Conservation (phyloP, 345 rosid genomes). For the Populus euphratica region DNA sequence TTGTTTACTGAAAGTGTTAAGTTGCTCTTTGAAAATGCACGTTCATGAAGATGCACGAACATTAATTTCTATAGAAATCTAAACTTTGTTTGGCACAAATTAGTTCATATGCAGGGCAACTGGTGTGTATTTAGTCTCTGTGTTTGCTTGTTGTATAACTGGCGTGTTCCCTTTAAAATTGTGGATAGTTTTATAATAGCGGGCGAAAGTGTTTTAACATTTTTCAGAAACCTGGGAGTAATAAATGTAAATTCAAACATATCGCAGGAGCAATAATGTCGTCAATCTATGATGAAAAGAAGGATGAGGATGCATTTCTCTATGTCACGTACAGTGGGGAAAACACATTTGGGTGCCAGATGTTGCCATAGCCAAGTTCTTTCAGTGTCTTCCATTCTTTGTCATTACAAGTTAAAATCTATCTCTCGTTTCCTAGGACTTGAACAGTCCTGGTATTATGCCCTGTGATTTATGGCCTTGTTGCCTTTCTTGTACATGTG, state of each 20-base stretch:
- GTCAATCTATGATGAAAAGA: conserved; percentile 70
- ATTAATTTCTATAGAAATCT: neutral
- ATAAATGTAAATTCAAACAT: neutral
- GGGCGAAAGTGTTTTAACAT: neutral
- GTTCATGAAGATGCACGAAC: neutral
- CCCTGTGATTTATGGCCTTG: neutral
- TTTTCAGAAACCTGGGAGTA: neutral
- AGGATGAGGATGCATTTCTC: conserved; percentile 80
- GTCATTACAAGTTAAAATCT: neutral
- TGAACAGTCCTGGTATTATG: neutral
- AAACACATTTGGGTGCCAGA: conserved; percentile 60
- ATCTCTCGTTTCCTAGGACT: neutral
- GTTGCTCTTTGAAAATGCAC: neutral
- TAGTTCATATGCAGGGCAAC: neutral
- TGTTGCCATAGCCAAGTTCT: conserved; percentile 2
- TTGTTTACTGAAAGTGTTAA: neutral
- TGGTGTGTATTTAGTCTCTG: neutral
- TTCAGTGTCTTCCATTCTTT: neutral
- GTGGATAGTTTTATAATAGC: neutral
- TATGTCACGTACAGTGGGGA: conserved; percentile 84
- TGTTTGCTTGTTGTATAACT: neutral
- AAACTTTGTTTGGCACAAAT: neutral
- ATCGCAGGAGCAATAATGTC: conserved; percentile 67
- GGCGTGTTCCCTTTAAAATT: neutral
- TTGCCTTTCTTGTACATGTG: too few species aligned